Evolutionary conservation across 306 rosid species (phyloP).

Genomic region (Castanea mollissima): DNA sequence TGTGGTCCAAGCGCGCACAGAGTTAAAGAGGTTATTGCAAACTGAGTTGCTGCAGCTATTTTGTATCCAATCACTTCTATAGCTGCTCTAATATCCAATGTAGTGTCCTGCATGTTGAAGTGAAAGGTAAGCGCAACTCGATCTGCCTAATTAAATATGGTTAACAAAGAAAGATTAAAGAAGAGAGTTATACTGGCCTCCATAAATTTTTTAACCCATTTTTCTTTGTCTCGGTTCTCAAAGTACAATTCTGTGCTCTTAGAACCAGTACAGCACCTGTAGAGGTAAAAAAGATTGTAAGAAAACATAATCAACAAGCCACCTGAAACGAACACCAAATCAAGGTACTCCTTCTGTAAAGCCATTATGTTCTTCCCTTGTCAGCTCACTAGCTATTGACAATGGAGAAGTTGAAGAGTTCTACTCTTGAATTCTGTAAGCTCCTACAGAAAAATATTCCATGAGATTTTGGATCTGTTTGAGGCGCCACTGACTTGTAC

Average conservation of each 20-base stretch:
- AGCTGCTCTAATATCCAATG: constrained; percentile 33
- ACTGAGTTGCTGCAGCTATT: constrained; percentile 53
- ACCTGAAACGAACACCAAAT: constrained; percentile 59
- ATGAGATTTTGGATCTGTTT: no score
- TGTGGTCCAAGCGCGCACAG: constrained; percentile 73
- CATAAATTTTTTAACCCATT: constrained; percentile 69
- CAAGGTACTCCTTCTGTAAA: constrained; percentile 57
- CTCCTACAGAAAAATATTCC: no score
- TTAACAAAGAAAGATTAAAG: no score
- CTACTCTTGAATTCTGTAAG: no score
- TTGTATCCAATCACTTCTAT: constrained; percentile 51
- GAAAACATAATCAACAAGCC: constrained; percentile 67
- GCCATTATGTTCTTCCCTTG: constrained; percentile 25
- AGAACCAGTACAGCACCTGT: constrained; percentile 50
- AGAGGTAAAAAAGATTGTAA: constrained; percentile 58
- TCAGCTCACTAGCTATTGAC: no score
- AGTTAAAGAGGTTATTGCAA: constrained; percentile 57
- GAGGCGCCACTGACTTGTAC: no score
- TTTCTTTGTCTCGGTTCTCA: constrained; percentile 63
- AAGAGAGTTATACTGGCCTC: constrained; percentile 15
- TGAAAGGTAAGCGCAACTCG: not conserved
- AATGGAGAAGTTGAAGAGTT: no score
- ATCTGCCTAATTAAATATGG: no score
- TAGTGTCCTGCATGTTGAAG: constrained; percentile 36
- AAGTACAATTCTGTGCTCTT: constrained; percentile 67